Base-by-base conservation (phyloP, 345 rosid genomes). In the Microthlaspi erraticum region DNA sequence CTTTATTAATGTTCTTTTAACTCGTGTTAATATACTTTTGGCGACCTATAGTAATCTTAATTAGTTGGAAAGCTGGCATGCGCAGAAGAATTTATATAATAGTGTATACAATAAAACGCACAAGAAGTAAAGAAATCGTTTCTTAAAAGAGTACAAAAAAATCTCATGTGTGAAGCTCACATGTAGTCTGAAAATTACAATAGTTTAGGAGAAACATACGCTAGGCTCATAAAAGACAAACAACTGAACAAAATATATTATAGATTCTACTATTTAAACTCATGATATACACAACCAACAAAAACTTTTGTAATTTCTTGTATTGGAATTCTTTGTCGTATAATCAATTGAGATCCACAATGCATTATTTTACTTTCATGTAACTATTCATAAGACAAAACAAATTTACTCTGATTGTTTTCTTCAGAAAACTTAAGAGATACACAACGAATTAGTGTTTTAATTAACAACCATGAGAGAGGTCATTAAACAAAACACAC, bases 51-150 rank as follows among this genome's bases (percentile, higher is more conserved):
- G 44, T 55, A 17, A 32, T 44, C 19, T 43, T 33, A 33, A 68
- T 33, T 29, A 46, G 73, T 10, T 50, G 65, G 45, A 68, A 68
- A 68, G 46, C 58, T 57, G 10, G 12, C 26, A 34, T 45, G 56
- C 13, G 33, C 64, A 33, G 19, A 8, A 19, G 10, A 18, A 11
- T 0, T 36, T 46, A 49, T 52, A 36, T 8, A 5, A 60, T 31
- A n/a, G n/a, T n/a, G 26, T 23, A 2, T 49, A 49, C 29, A 26
- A 10, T 23, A 32, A 52, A 52, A 26, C 57, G 34, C 12, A 2
- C 12, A 9, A 37, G 41, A 8, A 37, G 4, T 37, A 10, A 16
- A 45, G 1, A 43, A 9, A 14, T 6, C 4, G 9, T 19, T 23
- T 23, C 39, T 10, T 9, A 36, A 6, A 6, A 36, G 39, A 44